phyloP scores from a whole-genome alignment of 169 alveolate genomes.

The Eimeria necatrix region DNA sequence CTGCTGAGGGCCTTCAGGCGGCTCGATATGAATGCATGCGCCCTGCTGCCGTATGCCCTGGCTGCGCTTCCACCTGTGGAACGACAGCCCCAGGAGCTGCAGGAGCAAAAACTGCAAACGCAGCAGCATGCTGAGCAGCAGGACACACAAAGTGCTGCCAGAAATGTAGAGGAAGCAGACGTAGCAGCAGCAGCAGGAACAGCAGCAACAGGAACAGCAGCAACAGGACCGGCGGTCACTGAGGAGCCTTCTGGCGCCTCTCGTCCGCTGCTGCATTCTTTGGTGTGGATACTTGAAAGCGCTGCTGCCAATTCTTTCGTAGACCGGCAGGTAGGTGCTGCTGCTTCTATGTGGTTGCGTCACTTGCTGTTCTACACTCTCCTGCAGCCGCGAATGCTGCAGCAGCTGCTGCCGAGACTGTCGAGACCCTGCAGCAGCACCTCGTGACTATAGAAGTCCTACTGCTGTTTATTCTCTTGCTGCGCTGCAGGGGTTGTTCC shows the following conservation, averaged over 20 bases:
- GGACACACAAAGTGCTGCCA: not conserved
- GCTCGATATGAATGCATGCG: not conserved
- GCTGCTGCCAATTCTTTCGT: constrained; percentile 22
- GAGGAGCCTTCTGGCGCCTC: not conserved
- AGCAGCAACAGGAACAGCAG: not conserved
- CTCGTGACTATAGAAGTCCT: not conserved
- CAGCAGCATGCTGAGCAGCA: not conserved
- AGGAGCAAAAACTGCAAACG: not conserved
- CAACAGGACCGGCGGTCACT: not conserved
- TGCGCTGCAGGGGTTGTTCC: constrained; percentile 23
- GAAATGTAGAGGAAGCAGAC: not conserved
- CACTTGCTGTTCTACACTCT: not conserved
- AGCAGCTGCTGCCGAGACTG: not conserved
- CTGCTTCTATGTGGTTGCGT: not conserved
- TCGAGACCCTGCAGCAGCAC: not conserved
- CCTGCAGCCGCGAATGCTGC: not conserved
- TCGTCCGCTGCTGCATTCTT: constrained; percentile 2
- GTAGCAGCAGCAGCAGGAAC: not conserved
- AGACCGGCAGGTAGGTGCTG: constrained; percentile 11
- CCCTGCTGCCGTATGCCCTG: constrained; percentile 11
- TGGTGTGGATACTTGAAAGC: constrained; percentile 10
- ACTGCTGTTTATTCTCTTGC: not conserved
- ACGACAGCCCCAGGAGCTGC: not conserved
- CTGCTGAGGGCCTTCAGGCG: constrained; percentile 36
- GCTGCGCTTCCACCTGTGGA: not conserved